Percentiles rank a stretch among this genome's conserved stretches.
phyloP scores from a whole-genome alignment of 805 yeast genomes.

The Lachancea waltii region DNA sequence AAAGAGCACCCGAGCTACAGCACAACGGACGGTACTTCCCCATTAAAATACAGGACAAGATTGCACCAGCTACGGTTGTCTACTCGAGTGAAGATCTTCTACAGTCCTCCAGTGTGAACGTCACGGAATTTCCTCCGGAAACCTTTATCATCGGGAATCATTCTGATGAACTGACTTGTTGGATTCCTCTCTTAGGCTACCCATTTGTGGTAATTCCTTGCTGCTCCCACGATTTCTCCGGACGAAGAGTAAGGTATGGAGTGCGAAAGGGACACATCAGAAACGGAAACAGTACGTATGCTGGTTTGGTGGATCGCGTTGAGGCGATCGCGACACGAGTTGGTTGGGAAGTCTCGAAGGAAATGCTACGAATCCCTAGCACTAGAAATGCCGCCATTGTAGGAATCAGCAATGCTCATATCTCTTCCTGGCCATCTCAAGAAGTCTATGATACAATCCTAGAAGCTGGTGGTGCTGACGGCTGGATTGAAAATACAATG shows the following conservation, averaged over 20 bases:
- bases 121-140: slow-evolving; percentile 58
- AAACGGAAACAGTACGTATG: slow-evolving; percentile 56
- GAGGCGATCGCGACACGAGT: slow-evolving; percentile 55
- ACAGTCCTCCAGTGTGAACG: slow-evolving; percentile 48
- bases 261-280: slow-evolving; percentile 31
- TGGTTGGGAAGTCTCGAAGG: slow-evolving; percentile 84
- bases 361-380: slow-evolving; percentile 87
- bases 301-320: slow-evolving; percentile 80
- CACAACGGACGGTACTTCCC: slow-evolving; percentile 53
- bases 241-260: slow-evolving; percentile 63
- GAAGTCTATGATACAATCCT: slow-evolving; percentile 54
- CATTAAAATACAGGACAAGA: slow-evolving; percentile 35
- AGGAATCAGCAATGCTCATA: slow-evolving; percentile 44
- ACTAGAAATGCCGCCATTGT: slow-evolving; percentile 89
- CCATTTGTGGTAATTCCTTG: slow-evolving; percentile 94
- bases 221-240: slow-evolving; percentile 83
- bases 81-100: slow-evolving; percentile 37
- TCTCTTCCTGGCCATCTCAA: slow-evolving; percentile 29
- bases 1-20: slow-evolving; percentile 45
- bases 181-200: slow-evolving; percentile 84
- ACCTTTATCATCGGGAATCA: slow-evolving; percentile 91
- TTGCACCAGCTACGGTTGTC: slow-evolving; percentile 40
- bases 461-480: slow-evolving; percentile 82
- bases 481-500: slow-evolving; percentile 82
- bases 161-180: slow-evolving; percentile 89